Percentiles rank a stretch among this genome's conserved stretches.
Conservation (phyloP, 768 basidiomycete genomes). For the Lactifluus piperatus region DNA sequence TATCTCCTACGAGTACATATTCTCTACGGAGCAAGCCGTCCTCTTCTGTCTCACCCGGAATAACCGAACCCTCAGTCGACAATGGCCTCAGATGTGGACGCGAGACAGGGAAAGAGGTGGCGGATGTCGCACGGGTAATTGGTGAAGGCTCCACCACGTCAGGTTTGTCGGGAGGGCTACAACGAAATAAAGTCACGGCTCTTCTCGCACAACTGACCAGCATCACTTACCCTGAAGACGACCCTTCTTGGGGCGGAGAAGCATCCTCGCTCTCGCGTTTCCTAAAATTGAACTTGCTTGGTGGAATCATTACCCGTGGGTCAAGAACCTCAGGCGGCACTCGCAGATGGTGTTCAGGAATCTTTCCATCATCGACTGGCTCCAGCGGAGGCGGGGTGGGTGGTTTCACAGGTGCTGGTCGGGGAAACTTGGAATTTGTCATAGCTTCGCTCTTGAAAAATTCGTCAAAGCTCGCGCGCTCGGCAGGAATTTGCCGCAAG, state of each 20-base stretch:
- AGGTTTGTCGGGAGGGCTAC: background rate
- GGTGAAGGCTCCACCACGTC: background rate
- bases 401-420: slow-evolving; percentile 33
- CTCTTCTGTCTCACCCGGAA: slow-evolving; percentile 79
- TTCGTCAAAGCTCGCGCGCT: slow-evolving; percentile 83
- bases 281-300: slow-evolving; percentile 69
- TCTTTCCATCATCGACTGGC: slow-evolving; percentile 27
- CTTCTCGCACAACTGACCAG: background rate
- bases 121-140: background rate
- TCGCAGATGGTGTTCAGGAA: slow-evolving; percentile 64
- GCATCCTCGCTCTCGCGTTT: slow-evolving; percentile 26
- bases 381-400: slow-evolving; percentile 24
- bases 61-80: slow-evolving; percentile 54
- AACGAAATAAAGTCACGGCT: background rate
- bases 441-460: slow-evolving; percentile 81
- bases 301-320: slow-evolving; percentile 72
- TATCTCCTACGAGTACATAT: slow-evolving; percentile 92
- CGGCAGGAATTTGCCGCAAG: slow-evolving; percentile 73
- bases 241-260: slow-evolving; percentile 3
- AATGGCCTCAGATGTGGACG: slow-evolving; percentile 23
- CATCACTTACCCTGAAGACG: slow-evolving; percentile 5
- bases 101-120: background rate
- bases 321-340: slow-evolving; percentile 78
- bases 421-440: slow-evolving; percentile 68
- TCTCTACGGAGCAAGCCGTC: slow-evolving; percentile 74